phyloP scores from a whole-genome alignment of 2,329 filamentous ascomycete genomes.

The Blastomyces emzantsi region DNA sequence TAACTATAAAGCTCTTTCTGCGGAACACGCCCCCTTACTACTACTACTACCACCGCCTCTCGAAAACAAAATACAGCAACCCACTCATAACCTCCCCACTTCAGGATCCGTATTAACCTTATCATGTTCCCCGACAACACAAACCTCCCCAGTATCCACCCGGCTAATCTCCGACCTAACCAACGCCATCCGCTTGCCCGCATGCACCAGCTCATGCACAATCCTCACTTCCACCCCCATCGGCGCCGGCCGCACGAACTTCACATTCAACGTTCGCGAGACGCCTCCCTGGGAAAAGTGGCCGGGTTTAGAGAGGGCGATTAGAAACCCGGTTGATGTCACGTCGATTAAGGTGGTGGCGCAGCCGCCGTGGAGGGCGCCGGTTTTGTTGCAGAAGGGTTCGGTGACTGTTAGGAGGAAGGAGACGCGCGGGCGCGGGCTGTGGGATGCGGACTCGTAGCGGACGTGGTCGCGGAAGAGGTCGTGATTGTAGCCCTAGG shows the following conservation, averaged over 20 bases:
- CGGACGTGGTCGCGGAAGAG: conserved; percentile 25
- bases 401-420: conserved; percentile 57
- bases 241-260: conserved; percentile 56
- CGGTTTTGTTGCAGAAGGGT: conserved; percentile 82
- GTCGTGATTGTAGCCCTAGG: conserved; percentile 27
- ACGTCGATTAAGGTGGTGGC: conserved; percentile 59
- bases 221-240: conserved; percentile 45
- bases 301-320: conserved; percentile 49
- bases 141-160: conserved; percentile 44
- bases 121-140: conserved; percentile 54
- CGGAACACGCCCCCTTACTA: too few species aligned
- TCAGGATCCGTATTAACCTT: conserved; percentile 52
- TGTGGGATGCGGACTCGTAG: conserved; percentile 31
- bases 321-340: conserved; percentile 52
- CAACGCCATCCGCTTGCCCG: conserved; percentile 47
- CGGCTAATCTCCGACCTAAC: conserved; percentile 49
- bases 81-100: conserved; percentile 20
- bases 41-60: background rate
- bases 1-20: background rate
- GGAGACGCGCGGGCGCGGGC: conserved; percentile 27
- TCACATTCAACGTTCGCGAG: conserved; percentile 56
- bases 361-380: conserved; percentile 84
- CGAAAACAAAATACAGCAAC: background rate
- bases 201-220: conserved; percentile 49
- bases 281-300: conserved; percentile 57